Evolutionary conservation across 768 basidiomycete species (phyloP), one percentile per base, ranked within the genome.

Genomic region (Lentinula aciculospora): DNA sequence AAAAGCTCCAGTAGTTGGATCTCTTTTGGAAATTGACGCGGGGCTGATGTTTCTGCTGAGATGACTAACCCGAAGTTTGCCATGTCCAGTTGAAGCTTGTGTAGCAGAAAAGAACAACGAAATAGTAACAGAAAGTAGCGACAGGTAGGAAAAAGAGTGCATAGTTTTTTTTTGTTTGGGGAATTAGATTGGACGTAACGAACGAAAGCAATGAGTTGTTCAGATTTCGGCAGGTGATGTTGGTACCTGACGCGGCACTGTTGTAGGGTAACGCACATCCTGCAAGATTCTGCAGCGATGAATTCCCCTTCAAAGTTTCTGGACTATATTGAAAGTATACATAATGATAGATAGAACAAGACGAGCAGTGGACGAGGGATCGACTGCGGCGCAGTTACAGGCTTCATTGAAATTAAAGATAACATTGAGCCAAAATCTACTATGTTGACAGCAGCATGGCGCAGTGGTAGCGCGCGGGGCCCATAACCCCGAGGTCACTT

Each of bases 401-500:
- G 15, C 6, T 39, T 2, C 10, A 1, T n/a, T n/a, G n/a, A n/a
- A n/a, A n/a, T n/a, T n/a, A n/a, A n/a, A n/a, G n/a, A n/a, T n/a
- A n/a, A n/a, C n/a, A 3, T 39, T 2, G 1, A 39, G 5, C 37
- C 12, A 21, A 15, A 8, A 42, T 21, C 4, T 1, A 23, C 6
- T 19, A 42, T n/a, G 7, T 17, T 17, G n/a, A 17, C 48, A 79
- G 79, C 78, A 79, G 75, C 78, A 78, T 80, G 78, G 77, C 78
- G 78, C 79, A 80, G 78, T 74, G 76, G 77, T 70, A 80, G 77
- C 76, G 75, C 76, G 79, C 78, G 71, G 78, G 78, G 79, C 79
- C 74, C 79, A 80, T 80, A 81, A 81, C 79, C 80, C 79, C 72
- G 80, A 81, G 79, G 80, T 79, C 80, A 78, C 79, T 81, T 73